A percentile compares a stretch with the other conserved stretches of the same genome.
Evolutionary conservation across 2,329 filamentous ascomycete species (phyloP).

Genomic region (Neonectria magnoliae): DNA sequence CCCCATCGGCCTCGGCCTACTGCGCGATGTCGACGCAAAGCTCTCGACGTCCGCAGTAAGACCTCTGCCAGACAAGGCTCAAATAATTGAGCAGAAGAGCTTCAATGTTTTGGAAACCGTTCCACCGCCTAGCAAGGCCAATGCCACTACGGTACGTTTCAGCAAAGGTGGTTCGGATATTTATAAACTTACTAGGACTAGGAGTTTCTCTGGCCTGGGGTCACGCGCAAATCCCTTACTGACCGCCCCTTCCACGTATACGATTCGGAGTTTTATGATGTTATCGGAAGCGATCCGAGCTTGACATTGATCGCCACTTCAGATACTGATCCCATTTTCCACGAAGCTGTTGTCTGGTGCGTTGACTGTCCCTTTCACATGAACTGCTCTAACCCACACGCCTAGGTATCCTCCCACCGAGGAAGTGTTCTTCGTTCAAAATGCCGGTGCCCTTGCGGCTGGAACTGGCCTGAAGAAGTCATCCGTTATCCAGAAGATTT

Average conservation of each 20-base stretch:
- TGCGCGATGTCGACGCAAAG: not conserved
- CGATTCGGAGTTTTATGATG: constrained; percentile 60
- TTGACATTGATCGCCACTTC: constrained; percentile 60
- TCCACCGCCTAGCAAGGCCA: not conserved
- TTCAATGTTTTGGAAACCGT: not conserved
- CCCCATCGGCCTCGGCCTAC: not conserved
- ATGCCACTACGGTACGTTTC: not conserved
- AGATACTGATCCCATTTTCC: constrained; percentile 59
- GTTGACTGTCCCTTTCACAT: not conserved
- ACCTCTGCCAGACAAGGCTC: not conserved
- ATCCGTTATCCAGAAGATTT: constrained; percentile 61
- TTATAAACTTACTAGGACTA: not conserved
- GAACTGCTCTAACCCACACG: too few relatives aligned
- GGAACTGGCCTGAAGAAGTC: constrained; percentile 64
- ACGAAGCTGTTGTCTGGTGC: constrained; percentile 65
- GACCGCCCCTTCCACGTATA: constrained; percentile 49
- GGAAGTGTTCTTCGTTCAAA: constrained; percentile 65
- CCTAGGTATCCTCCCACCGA: constrained; percentile 55
- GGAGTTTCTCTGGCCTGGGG: constrained; percentile 37
- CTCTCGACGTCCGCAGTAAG: not conserved
- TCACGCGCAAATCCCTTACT: constrained; percentile 33
- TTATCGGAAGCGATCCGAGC: constrained; percentile 60
- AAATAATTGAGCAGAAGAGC: not conserved
- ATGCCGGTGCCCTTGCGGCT: constrained; percentile 56
- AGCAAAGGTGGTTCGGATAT: not conserved